phyloP scores from a whole-genome alignment of 331 rosid genomes.

The Prunus yedoensis region DNA sequence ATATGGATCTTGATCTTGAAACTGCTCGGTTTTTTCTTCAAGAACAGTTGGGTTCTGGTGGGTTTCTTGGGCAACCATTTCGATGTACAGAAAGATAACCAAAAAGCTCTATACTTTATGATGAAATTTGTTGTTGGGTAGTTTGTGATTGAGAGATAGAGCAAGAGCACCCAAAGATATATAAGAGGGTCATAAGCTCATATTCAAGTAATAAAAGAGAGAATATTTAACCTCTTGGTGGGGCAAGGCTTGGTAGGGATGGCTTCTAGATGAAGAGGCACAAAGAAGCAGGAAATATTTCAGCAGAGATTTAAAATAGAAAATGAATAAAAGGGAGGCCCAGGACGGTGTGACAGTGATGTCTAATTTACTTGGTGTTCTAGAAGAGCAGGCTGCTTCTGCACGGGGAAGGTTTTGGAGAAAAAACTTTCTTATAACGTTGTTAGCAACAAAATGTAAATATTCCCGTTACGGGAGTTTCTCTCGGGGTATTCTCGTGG shows the following conservation, averaged over 20 bases:
- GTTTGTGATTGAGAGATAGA: slow-evolving; percentile 9
- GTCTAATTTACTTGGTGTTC: slow-evolving; percentile 11
- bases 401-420: background rate
- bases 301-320: background rate
- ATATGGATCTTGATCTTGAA: slow-evolving; percentile 23
- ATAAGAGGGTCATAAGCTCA: background rate
- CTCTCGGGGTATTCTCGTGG: too few relatives aligned
- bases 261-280: slow-evolving; percentile 28
- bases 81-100: too few relatives aligned
- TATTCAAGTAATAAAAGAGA: background rate
- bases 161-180: background rate
- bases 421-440: too few relatives aligned
- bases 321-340: background rate
- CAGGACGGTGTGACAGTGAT: background rate
- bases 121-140: background rate
- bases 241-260: slow-evolving; percentile 3
- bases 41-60: background rate
- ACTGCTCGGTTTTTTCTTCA: background rate
- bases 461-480: too few relatives aligned
- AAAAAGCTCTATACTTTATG: background rate
- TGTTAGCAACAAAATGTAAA: rapidly evolving
- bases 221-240: background rate
- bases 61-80: slow-evolving; percentile 24
- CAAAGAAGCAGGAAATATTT: background rate
- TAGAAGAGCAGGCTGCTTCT: slow-evolving; percentile 31